Percentiles rank a stretch among this genome's conserved stretches.
Conservation (phyloP, 2,329 filamentous ascomycete genomes). For the Diaporthe amygdali region DNA sequence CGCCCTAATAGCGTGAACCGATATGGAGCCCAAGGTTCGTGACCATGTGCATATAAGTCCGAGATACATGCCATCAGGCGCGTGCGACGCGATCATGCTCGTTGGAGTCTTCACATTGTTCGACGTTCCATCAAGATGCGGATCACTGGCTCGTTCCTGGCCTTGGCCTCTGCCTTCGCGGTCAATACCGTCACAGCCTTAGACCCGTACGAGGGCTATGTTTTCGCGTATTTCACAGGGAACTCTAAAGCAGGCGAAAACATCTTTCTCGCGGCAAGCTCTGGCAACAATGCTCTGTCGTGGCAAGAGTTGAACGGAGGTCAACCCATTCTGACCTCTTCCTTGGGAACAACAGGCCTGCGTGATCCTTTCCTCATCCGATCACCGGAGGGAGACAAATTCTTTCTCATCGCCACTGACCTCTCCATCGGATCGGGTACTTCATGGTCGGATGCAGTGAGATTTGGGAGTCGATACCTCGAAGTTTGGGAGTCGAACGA, state of each 20-base stretch:
- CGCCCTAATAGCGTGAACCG: slow-evolving; percentile 7
- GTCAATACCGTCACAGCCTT: neutral
- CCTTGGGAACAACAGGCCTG: slow-evolving; percentile 43
- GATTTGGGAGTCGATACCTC: slow-evolving; percentile 32
- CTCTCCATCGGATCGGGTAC: slow-evolving; percentile 41
- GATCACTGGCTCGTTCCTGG: neutral
- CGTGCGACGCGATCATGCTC: neutral
- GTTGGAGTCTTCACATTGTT: neutral
- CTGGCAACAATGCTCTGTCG: slow-evolving; percentile 46
- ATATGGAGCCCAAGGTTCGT: neutral
- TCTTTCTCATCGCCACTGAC: slow-evolving; percentile 47
- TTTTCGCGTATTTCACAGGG: slow-evolving; percentile 15
- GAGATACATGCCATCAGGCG: neutral
- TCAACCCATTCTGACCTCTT: slow-evolving; percentile 42
- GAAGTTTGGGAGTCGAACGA: slow-evolving; percentile 49
- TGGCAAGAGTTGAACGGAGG: slow-evolving; percentile 46
- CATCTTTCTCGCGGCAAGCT: slow-evolving; percentile 45
- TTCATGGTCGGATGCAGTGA: slow-evolving; percentile 30
- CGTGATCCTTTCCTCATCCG: slow-evolving; percentile 49
- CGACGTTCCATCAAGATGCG: neutral
- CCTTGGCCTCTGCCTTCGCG: slow-evolving; percentile 1
- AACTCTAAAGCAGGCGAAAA: slow-evolving; percentile 30
- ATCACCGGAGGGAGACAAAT: slow-evolving; percentile 42
- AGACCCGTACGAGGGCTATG: slow-evolving; percentile 7
- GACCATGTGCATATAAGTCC: neutral